phyloP scores from a whole-genome alignment of 805 yeast genomes.

The Candida pseudoglaebosa region DNA sequence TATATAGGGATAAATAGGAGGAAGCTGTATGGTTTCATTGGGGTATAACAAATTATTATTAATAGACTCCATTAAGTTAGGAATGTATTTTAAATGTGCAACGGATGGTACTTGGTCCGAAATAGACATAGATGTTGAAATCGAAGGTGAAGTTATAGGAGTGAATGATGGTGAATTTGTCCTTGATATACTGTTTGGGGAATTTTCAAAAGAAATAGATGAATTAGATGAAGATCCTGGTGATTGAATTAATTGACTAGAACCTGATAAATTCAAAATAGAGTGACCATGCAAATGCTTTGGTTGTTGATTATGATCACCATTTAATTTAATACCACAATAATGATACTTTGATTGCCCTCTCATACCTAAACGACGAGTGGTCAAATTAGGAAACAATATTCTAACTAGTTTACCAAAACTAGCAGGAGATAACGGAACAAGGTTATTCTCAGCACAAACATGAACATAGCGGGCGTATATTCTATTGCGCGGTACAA shows the following conservation, averaged over 20 bases:
- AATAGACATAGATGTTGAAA: slow-evolving; percentile 5
- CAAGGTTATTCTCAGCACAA: slow-evolving; percentile 39
- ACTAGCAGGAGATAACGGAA: slow-evolving; percentile 71
- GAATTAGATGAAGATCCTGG: slow-evolving; percentile 12
- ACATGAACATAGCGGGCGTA: slow-evolving; percentile 39
- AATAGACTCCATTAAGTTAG: slow-evolving; percentile 24
- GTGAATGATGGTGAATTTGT: slow-evolving; percentile 13
- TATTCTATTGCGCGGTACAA: slow-evolving; percentile 39
- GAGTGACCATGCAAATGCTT: slow-evolving; percentile 7
- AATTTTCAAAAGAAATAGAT: slow-evolving; percentile 12
- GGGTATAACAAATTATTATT: slow-evolving; percentile 14
- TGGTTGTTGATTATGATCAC: slow-evolving; percentile 26
- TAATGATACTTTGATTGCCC: slow-evolving; percentile 84
- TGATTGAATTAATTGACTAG: slow-evolving; percentile 6
- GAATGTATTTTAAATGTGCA: slow-evolving; percentile 24
- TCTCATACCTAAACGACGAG: slow-evolving; percentile 76
- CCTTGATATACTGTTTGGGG: slow-evolving; percentile 9
- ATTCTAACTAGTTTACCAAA: slow-evolving; percentile 71
- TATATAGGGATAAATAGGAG: slow-evolving; percentile 41
- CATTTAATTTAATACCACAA: slow-evolving; percentile 60
- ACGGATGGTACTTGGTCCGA: slow-evolving; percentile 13
- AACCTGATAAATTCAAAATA: slow-evolving; percentile 1
- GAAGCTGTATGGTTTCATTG: slow-evolving; percentile 22
- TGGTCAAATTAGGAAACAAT: slow-evolving; percentile 61
- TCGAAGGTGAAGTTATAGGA: slow-evolving; percentile 10